Percentiles rank a stretch among this genome's conserved stretches.
These are phyloP conservation scores for Rhodotorula sp. DNA, from an alignment of 1,284 basidiomycete genomes.

Conservation along the genomic window DNA sequence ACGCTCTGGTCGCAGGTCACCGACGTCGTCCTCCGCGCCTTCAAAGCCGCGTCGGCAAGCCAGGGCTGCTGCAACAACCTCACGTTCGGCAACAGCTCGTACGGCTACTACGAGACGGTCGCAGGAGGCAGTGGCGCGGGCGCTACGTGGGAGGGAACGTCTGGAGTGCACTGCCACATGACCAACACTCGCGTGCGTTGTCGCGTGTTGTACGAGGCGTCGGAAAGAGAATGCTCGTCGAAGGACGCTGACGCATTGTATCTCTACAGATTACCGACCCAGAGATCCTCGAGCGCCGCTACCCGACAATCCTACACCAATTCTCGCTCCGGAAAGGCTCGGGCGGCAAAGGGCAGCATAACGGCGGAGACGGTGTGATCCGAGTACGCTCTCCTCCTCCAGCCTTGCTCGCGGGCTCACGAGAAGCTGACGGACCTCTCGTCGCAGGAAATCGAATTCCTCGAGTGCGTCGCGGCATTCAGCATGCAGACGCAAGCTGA, in stretches of 20 bases:
- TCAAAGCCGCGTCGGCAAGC: conserved; percentile 86
- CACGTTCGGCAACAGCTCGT: conserved; percentile 84
- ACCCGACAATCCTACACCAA: conserved; percentile 52
- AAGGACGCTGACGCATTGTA: not conserved
- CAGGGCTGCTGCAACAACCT: conserved; percentile 85
- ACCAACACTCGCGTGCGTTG: conserved; percentile 1
- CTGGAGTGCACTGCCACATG: conserved; percentile 44
- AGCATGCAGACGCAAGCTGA: not conserved
- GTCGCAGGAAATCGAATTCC: conserved; percentile 73
- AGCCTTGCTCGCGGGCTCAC: no score
- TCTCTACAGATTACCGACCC: conserved; percentile 50
- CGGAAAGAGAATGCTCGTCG: not conserved
- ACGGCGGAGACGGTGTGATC: conserved; percentile 79
- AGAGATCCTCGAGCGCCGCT: conserved; percentile 53
- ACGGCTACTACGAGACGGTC: conserved; percentile 95
- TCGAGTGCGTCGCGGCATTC: conserved; percentile 55
- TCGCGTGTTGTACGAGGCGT: no score
- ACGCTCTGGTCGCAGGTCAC: not conserved
- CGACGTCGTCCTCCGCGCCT: conserved; percentile 91
- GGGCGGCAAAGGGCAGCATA: conserved; percentile 74
- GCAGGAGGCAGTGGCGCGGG: conserved; percentile 92
- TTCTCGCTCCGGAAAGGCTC: conserved; percentile 57
- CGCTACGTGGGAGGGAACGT: conserved; percentile 76
- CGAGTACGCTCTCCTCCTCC: not conserved
- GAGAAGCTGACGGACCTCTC: not conserved